phyloP scores from a whole-genome alignment of 345 rosid genomes.

The Camelina laxa region DNA sequence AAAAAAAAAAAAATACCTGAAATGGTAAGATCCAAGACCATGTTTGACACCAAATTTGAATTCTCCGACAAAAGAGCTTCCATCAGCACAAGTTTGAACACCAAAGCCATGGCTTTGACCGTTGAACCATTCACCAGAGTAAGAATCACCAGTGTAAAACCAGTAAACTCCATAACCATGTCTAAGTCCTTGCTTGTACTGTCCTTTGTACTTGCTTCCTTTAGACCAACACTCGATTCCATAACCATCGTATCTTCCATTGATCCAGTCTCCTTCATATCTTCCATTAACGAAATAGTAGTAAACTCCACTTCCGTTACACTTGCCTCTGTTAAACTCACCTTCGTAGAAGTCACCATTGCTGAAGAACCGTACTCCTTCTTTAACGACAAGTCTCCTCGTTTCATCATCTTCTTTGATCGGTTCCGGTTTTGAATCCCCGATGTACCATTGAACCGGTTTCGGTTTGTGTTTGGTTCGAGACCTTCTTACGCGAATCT shows the following conservation, averaged over 20 bases:
- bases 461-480: conserved; percentile 49
- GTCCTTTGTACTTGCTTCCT: conserved; percentile 93
- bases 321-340: conserved; percentile 78
- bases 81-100: conserved; percentile 84
- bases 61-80: conserved; percentile 79
- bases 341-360: conserved; percentile 96
- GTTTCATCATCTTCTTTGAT: conserved; percentile 34
- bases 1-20: conserved; percentile 73
- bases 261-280: conserved; percentile 95
- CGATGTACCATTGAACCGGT: conserved; percentile 86
- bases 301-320: conserved; percentile 95
- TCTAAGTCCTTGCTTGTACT: conserved; percentile 76
- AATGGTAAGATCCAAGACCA: conserved; percentile 90
- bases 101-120: conserved; percentile 98
- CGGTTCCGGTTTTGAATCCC: conserved; percentile 50
- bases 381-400: conserved; percentile 47
- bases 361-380: conserved; percentile 84
- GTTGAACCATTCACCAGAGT: conserved; percentile 87
- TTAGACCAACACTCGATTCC: conserved; percentile 95
- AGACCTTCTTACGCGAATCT: conserved; percentile 40
- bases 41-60: conserved; percentile 93
- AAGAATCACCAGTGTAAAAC: conserved; percentile 93
- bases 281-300: conserved; percentile 75
- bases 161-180: conserved; percentile 82
- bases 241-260: conserved; percentile 85